Conservation (phyloP, 2,329 filamentous ascomycete species). For the Cordyceps fumosorosea region DNA sequence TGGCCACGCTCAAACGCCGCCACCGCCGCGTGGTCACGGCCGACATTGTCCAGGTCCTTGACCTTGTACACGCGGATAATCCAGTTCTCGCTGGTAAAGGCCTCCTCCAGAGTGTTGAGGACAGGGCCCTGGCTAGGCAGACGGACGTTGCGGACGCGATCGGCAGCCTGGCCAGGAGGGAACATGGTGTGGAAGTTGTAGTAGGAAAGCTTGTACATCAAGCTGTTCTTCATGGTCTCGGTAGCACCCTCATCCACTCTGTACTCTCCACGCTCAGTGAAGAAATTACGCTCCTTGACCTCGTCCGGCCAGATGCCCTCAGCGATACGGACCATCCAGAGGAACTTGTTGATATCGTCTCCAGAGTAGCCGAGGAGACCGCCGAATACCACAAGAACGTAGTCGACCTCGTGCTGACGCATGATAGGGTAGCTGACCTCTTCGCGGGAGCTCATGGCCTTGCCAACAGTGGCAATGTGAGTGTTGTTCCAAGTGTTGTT, state of each 20-base stretch:
- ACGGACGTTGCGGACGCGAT: constrained; percentile 76
- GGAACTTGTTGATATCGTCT: constrained; percentile 99
- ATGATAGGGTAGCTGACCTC: constrained; percentile 99
- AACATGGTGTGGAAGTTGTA: constrained; percentile 94
- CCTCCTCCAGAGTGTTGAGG: constrained; percentile 87
- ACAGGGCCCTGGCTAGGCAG: constrained; percentile 80
- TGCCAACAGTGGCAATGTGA: constrained; percentile 96
- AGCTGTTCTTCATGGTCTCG: constrained; percentile 96
- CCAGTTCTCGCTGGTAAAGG: constrained; percentile 99
- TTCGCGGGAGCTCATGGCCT: constrained; percentile 95
- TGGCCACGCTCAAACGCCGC: constrained; percentile 69
- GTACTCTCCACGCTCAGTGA: constrained; percentile 90
- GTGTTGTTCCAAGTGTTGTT: constrained; percentile 99
- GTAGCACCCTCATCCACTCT: constrained; percentile 88
- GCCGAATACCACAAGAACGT: constrained; percentile 95
- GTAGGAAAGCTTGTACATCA: constrained; percentile 99
- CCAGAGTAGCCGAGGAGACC: constrained; percentile 94
- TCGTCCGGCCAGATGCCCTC: constrained; percentile 99
- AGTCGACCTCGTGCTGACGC: constrained; percentile 97
- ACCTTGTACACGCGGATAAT: constrained; percentile 99
- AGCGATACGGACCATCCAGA: constrained; percentile 99
- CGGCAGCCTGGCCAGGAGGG: constrained; percentile 80
- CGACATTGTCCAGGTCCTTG: constrained; percentile 95
- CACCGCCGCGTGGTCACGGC: constrained; percentile 70
- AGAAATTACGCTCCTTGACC: constrained; percentile 94